Evolutionary conservation across 495 filamentous ascomycete species (phyloP).

Genomic region (Xylaria scruposa): DNA sequence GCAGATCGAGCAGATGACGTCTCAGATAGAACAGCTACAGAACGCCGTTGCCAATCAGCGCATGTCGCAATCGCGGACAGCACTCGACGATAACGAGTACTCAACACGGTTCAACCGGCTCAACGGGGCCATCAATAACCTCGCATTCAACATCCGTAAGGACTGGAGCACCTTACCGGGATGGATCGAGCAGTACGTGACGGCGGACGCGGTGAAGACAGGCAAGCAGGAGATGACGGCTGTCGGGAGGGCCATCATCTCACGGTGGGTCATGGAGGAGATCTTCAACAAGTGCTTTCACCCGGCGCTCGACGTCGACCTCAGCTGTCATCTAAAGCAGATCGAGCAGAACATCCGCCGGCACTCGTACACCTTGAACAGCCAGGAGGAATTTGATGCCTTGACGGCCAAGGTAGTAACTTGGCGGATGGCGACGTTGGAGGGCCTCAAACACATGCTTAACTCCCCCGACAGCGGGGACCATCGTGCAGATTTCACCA

Average conservation of each 20-base stretch:
- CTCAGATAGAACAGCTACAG: slow-evolving; percentile 92
- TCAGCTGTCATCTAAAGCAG: slow-evolving; percentile 79
- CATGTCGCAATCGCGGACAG: slow-evolving; percentile 91
- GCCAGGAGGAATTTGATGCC: slow-evolving; percentile 88
- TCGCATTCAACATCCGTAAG: slow-evolving; percentile 94
- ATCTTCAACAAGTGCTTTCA: slow-evolving; percentile 92
- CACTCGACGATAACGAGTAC: slow-evolving; percentile 96
- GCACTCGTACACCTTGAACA: slow-evolving; percentile 70
- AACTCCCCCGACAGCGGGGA: slow-evolving; percentile 67
- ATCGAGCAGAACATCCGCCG: slow-evolving; percentile 90
- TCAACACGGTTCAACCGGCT: slow-evolving; percentile 86
- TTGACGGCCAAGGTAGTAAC: slow-evolving; percentile 84
- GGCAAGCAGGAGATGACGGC: slow-evolving; percentile 98
- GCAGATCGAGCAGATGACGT: slow-evolving; percentile 84
- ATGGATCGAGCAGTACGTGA: slow-evolving; percentile 81
- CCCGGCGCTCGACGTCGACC: slow-evolving; percentile 74
- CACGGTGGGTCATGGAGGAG: slow-evolving; percentile 89
- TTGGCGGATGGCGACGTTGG: slow-evolving; percentile 92
- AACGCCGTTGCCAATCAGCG: slow-evolving; percentile 96
- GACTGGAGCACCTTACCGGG: slow-evolving; percentile 81
- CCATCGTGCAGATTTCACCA: slow-evolving; percentile 69
- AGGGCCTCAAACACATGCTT: slow-evolving; percentile 80
- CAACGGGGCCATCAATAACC: slow-evolving; percentile 92
- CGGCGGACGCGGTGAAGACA: slow-evolving; percentile 76
- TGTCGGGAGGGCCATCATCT: slow-evolving; percentile 88